Evolutionary conservation across 2,329 filamentous ascomycete species (phyloP), one percentile per base, ranked within the genome.

Genomic region (Botryosphaeria dothidea): DNA sequence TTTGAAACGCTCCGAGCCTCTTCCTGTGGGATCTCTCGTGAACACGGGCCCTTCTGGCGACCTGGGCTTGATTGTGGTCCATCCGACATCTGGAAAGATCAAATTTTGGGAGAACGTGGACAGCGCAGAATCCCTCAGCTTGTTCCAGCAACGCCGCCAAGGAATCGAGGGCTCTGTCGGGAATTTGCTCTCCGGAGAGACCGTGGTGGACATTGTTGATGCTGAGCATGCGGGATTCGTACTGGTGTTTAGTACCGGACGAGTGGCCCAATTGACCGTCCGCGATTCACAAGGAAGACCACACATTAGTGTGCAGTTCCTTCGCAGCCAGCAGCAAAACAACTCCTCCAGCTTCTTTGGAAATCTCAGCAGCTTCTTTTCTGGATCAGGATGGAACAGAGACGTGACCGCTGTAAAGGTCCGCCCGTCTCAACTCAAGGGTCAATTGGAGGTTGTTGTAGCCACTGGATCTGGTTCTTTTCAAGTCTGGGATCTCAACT

Each of bases 51-150:
- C 91, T 11, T 89, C 89, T 4, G 87, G 88, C 56, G 91, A 96
- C 70, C 90, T 93, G 36, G 95, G 95, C 2, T 84, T 99, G 41
- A 87, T 99, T 29, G 86, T 97, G 41, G 85, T 98, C 41, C 92
- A 94, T 80, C 91, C 94, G 13, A 87, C 86, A 19, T 93, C 85
- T 56, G 95, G 95, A 61, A 93, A 90, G 76, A 88, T 98, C 61
- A 89, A 92, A 49, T 98, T 95, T 77, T 98, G 95, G 93, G 95
- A 98, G 75, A 96, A 92, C 43, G 91, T 98, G 68, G 93, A 94
- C 64, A 93, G 89, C 76, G 93, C 92, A 9, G 91, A 93, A 43
- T 92, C 92, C 0, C 84, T 96, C 64, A 92, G 91, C 68, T 86
- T 96, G 45, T 91, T 94, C 72, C 90, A 91, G 69, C 90, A 96